These are phyloP conservation scores for Beauveria australis DNA, from an alignment of 2,329 filamentous ascomycete genomes.

Conservation along the genomic window DNA sequence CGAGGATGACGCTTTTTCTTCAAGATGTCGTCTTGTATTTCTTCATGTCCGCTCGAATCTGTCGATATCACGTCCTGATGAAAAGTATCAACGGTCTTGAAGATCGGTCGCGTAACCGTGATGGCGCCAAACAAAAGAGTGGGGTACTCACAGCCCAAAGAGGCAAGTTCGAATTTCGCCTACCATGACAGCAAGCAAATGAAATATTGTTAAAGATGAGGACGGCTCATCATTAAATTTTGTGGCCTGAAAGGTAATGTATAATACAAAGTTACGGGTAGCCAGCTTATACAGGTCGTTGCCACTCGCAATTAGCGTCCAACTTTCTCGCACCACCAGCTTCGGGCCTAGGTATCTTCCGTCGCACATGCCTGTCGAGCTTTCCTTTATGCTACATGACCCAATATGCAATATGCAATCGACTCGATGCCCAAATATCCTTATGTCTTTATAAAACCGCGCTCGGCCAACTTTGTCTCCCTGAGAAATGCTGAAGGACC, in stretches of 20 bases:
- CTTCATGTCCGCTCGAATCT: not conserved
- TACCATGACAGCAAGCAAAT: too few species aligned
- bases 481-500: not conserved
- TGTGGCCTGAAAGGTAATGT: too few species aligned
- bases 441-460: not conserved
- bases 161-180: not conserved
- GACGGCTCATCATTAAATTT: too few species aligned
- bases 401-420: too few species aligned
- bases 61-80: not conserved
- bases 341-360: too few species aligned
- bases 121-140: constrained; percentile 6
- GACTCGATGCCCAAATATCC: too few species aligned
- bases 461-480: not conserved
- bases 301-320: too few species aligned
- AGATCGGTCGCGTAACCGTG: constrained; percentile 1
- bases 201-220: not conserved
- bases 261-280: too few species aligned
- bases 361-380: too few species aligned
- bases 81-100: not conserved
- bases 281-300: too few species aligned
- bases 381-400: too few species aligned
- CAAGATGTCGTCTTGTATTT: not conserved
- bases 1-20: not conserved
- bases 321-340: too few species aligned
- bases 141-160: not conserved